A percentile compares a stretch with the other conserved stretches of the same genome.
phyloP scores from a whole-genome alignment of 441 rosid species.

The Arabidopsis hybrid region DNA sequence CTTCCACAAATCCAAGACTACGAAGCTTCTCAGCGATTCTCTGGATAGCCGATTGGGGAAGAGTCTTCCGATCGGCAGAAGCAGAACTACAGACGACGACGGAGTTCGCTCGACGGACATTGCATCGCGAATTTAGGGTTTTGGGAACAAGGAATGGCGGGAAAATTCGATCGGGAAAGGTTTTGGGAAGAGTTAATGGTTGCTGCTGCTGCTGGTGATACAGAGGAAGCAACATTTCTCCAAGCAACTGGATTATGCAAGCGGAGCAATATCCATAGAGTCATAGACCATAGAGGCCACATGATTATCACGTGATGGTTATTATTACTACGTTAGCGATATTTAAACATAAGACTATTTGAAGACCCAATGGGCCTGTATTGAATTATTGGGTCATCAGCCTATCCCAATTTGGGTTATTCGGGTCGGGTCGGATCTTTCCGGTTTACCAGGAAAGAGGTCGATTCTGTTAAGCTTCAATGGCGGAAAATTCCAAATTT shows the following conservation, averaged over 20 bases:
- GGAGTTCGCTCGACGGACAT: slow-evolving; percentile 42
- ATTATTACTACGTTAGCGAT: no score
- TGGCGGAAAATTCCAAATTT: slow-evolving; percentile 23
- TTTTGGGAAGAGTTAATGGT: slow-evolving; percentile 43
- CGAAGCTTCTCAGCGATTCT: slow-evolving; percentile 96
- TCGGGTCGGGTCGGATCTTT: slow-evolving; percentile 26
- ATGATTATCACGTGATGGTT: neutral
- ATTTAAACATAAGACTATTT: neutral
- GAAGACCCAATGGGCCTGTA: slow-evolving; percentile 26
- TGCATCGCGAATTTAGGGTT: slow-evolving; percentile 34
- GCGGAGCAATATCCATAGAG: slow-evolving; percentile 16
- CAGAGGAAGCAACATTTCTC: slow-evolving; percentile 61
- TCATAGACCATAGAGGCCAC: no score
- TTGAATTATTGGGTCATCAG: neutral
- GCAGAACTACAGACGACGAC: slow-evolving; percentile 50
- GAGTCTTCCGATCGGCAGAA: slow-evolving; percentile 43
- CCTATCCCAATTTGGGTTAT: neutral
- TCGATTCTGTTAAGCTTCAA: slow-evolving; percentile 18
- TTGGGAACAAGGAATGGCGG: slow-evolving; percentile 45
- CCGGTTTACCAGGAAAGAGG: slow-evolving; percentile 8
- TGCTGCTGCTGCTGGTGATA: slow-evolving; percentile 40
- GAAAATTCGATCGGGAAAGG: slow-evolving; percentile 44
- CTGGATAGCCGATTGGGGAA: slow-evolving; percentile 80
- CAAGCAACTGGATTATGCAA: neutral
- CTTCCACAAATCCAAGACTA: slow-evolving; percentile 74